A percentile compares a stretch with the other conserved stretches of the same genome.
phyloP scores from a whole-genome alignment of 2,329 filamentous ascomycete genomes.

The Botrytis squamosa region DNA sequence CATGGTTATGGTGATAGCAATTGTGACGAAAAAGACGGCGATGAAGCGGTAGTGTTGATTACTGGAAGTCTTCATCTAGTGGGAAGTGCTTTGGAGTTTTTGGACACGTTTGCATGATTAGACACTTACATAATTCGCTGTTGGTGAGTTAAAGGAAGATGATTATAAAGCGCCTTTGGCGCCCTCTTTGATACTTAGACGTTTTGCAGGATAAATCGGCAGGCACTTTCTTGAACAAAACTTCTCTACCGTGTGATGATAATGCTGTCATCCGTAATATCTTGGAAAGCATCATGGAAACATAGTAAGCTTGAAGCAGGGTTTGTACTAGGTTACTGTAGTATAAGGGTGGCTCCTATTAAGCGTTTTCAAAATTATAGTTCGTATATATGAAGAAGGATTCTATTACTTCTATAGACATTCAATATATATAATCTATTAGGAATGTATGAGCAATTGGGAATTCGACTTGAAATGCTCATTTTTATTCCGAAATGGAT shows the following conservation, averaged over 20 bases:
- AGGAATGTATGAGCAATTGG: no score
- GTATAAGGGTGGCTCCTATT: no score
- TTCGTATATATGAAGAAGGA: no score
- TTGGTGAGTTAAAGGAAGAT: background rate
- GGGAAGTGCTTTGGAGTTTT: background rate
- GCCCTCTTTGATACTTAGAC: background rate
- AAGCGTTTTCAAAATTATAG: no score
- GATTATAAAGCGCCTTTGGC: background rate
- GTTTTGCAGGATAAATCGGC: background rate
- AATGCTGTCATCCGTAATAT: background rate
- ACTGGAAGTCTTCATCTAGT: slow-evolving; percentile 2
- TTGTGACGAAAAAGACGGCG: background rate
- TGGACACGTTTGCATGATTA: background rate
- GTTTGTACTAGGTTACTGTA: no score
- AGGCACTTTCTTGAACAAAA: background rate
- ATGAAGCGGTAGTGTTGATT: background rate
- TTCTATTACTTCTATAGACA: no score
- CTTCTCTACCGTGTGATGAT: background rate
- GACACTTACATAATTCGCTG: rapidly evolving
- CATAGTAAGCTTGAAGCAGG: background rate
- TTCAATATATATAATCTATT: no score
- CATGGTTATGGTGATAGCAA: background rate
- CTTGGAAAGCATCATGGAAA: background rate
- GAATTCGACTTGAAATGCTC: no score
- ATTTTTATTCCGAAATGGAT: no score